Conservation (phyloP, 257 asterid species). For the Jacaranda mimosifolia region DNA sequence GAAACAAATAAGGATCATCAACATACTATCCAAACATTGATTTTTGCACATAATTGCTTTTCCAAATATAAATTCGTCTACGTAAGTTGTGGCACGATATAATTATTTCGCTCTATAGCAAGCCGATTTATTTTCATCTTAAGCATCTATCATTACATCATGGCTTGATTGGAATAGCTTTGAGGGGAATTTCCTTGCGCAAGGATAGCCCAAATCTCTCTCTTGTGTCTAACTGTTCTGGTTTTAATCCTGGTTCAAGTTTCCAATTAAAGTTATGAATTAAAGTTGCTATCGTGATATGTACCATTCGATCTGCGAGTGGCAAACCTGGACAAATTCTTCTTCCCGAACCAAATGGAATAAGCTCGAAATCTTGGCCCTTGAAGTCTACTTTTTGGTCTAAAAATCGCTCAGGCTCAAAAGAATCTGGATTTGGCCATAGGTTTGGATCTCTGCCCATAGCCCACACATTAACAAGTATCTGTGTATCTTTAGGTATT, state of each 20-base stretch:
- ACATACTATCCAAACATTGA: no score
- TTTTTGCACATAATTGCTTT: no score
- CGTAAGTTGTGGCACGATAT: no score
- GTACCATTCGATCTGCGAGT: slow-evolving; percentile 40
- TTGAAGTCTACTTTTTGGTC: not conserved
- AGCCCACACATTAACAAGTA: slow-evolving; percentile 35
- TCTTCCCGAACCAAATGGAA: slow-evolving; percentile 48
- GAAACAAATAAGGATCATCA: no score
- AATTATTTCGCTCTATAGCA: no score
- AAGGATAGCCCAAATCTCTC: not conserved
- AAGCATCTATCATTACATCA: no score
- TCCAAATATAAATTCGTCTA: no score
- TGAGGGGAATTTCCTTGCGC: not conserved
- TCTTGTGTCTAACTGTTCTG: not conserved
- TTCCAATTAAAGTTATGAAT: slow-evolving; percentile 50
- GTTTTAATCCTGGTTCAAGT: not conserved
- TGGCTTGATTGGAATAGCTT: no score
- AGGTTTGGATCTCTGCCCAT: slow-evolving; percentile 26
- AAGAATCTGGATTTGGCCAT: slow-evolving; percentile 30
- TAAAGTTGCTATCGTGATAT: slow-evolving; percentile 35
- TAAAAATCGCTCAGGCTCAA: slow-evolving; percentile 36
- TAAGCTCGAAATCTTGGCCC: slow-evolving; percentile 45
- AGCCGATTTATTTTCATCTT: not conserved
- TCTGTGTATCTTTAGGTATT: slow-evolving; percentile 34
- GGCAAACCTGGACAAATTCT: slow-evolving; percentile 47